Evolutionary conservation across 2,329 filamentous ascomycete genomes (phyloP).

Genomic region (Elsinoe fawcettii): DNA sequence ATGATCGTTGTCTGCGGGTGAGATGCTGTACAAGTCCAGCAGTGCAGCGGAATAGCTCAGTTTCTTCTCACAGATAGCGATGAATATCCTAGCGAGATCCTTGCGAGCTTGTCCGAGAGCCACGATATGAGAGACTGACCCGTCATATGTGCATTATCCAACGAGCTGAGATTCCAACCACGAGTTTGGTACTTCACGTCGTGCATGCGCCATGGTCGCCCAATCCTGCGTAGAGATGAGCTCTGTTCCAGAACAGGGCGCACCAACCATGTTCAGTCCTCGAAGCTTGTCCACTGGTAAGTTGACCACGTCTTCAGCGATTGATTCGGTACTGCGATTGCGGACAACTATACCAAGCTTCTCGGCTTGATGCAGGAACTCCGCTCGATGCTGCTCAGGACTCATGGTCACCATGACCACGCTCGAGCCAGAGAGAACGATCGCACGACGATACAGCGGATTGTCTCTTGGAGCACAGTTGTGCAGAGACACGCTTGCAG

Average conservation of each 20-base stretch:
- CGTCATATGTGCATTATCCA: constrained; percentile 24
- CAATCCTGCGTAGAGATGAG: constrained; percentile 16
- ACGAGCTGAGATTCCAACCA: constrained; percentile 18
- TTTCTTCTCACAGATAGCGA: constrained; percentile 46
- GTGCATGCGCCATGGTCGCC: constrained; percentile 14
- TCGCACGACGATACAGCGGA: constrained; percentile 17
- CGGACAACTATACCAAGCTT: constrained; percentile 14
- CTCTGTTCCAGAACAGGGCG: constrained; percentile 17
- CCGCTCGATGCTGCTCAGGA: constrained; percentile 16
- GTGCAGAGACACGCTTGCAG: constrained; percentile 19
- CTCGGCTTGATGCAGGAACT: constrained; percentile 18
- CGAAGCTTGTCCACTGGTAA: constrained; percentile 17
- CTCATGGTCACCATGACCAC: constrained; percentile 19
- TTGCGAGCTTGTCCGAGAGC: constrained; percentile 45
- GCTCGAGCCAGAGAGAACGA: constrained; percentile 18
- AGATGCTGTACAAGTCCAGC: constrained; percentile 17
- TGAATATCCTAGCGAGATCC: constrained; percentile 49
- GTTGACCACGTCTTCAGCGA: constrained; percentile 17
- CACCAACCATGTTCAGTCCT: constrained; percentile 16
- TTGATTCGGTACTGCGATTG: constrained; percentile 6
- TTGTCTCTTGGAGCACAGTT: constrained; percentile 9
- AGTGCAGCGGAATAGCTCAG: constrained; percentile 35
- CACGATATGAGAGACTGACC: constrained; percentile 26
- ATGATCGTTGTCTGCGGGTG: constrained; percentile 8
- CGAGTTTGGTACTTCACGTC: neutral